Evolutionary conservation across 2,329 filamentous ascomycete genomes (phyloP), one percentile per base, ranked within the genome.

Genomic region (Fusarium tjaetaba): DNA sequence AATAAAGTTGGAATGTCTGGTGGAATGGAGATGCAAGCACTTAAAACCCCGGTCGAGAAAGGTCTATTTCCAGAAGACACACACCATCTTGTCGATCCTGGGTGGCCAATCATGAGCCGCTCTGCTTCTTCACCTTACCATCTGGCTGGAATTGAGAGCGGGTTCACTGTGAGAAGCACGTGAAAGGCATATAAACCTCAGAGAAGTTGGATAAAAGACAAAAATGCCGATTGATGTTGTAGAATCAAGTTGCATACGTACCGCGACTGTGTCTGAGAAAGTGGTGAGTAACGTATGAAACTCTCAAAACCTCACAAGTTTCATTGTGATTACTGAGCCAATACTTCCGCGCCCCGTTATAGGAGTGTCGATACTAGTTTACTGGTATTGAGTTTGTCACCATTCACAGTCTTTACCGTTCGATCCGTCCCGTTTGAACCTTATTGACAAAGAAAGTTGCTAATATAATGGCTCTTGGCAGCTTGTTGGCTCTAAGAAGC

Each of bases 21-120:
- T 46, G 45, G 36, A 57, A 62, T 62, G 51, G 11, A 51, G 48
- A 76, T 77, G 75, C 75, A 77, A 77, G 75, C 75, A 77, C 75
- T 77, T 77, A 75, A 77, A 77, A 61, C 75, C 75, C 75, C 34
- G 71, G 75, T 77, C 75, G 15, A 46, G 52, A 56, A 42, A 60
- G 60, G 68, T 57, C 62, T 72, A 73, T 73, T 75, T 73, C 49
- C 65, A 53, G 62, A n/a, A 65, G 42, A 61, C 56, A 43, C 41
- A 41, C 42, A 45, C 55, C 67, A 56, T 61, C 67, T 46, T 39
- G 58, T 60, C 41, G 49, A 67, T 64, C 43, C 24, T n/a, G 42
- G 61, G 58, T 38, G 39, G 28, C 74, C 74, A 75, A 76, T 76
- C 74, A 76, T 65, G 55, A 41, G 32, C 15, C 56, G 32, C 28